A percentile compares a stretch with the other conserved stretches of the same genome.
phyloP scores from a whole-genome alignment of 306 rosid genomes.

The Senna tora region DNA sequence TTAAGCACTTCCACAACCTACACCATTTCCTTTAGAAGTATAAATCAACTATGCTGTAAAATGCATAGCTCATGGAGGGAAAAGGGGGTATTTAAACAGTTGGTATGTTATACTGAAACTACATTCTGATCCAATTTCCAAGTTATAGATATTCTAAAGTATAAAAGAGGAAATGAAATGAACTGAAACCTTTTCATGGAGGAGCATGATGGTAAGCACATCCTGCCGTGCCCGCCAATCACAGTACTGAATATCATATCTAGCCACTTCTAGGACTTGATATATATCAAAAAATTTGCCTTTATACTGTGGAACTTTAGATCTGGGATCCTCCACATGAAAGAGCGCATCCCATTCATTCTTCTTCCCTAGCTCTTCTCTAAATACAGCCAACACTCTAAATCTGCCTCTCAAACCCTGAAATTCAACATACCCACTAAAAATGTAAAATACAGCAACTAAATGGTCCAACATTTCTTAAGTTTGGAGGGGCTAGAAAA shows the following conservation, averaged over 20 bases:
- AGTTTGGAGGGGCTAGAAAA: neutral
- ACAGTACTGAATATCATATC: conserved; percentile 82
- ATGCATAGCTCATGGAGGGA: neutral
- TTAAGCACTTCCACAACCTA: conserved; percentile 61
- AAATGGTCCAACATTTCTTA: neutral
- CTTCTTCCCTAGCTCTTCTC: conserved; percentile 71
- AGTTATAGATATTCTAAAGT: neutral
- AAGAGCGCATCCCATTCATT: conserved; percentile 81
- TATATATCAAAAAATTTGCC: conserved; percentile 78
- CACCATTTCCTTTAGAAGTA: conserved; percentile 53
- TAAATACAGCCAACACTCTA: conserved; percentile 78
- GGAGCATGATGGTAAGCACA: conserved; percentile 91
- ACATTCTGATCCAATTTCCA: conserved; percentile 3
- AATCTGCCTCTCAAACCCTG: conserved; percentile 77
- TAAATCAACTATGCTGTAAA: neutral
- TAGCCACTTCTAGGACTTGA: conserved; percentile 91
- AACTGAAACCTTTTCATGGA: conserved; percentile 82
- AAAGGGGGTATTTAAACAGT: neutral
- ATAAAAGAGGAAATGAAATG: neutral
- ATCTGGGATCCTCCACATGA: conserved; percentile 94
- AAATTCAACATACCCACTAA: conserved; percentile 36
- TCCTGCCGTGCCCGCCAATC: conserved; percentile 99
- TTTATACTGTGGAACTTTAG: conserved; percentile 65
- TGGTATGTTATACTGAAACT: neutral
- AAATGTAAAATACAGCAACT: conserved; percentile 5